Base-by-base conservation (phyloP, 2,329 filamentous ascomycete genomes). In the Nemania diffusa region DNA sequence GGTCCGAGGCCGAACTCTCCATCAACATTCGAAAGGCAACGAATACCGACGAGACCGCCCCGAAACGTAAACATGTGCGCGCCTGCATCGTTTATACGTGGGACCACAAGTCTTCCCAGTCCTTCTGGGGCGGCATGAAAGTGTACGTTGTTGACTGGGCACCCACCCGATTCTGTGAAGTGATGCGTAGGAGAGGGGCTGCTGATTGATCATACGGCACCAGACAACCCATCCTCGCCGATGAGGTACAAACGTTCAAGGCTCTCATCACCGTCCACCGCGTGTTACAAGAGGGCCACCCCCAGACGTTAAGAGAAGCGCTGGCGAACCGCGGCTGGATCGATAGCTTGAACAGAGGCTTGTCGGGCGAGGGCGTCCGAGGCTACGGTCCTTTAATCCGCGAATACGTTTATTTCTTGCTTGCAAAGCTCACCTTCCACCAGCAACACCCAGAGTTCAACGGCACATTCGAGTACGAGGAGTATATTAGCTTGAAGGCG, bases 171-270 rank as follows among this genome's bases (percentile, higher is more conserved):
- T 17, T 11, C 7, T 11, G 52, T 13, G 20, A 50, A 22, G 8
- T 42, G 9, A 29, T 46, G 13, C 32, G 42, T 32, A 20, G 13
- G 20, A 58, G 42, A 40, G 44, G 37, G 57, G 29, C n/a, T 44
- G 59, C 71, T 75, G 62, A 74, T 69, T 51, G 32, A 26, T 26
- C 26, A 57, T 62, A 63, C 68, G 52, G 63, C 42, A 69, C 46
- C 73, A 97, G 93, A 76, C 95, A 98, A 83, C 96, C 96, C n/a
- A 94, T 99, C 77, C 88, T 98, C 72, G 95, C 96, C 80, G 96
- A 99, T 79, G 96, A 99, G 83, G 91, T 99, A 44, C 96, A 99
- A 84, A 98, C 96, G 3, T 99, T 98, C 87, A 99, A 99, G 81
- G 94, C 96, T 55, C 87, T 99, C 68, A 97, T 98, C 77, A 98